Evolutionary conservation across 1,284 basidiomycete species (phyloP).

Genomic region (Neotropicomus parvogracilis): DNA sequence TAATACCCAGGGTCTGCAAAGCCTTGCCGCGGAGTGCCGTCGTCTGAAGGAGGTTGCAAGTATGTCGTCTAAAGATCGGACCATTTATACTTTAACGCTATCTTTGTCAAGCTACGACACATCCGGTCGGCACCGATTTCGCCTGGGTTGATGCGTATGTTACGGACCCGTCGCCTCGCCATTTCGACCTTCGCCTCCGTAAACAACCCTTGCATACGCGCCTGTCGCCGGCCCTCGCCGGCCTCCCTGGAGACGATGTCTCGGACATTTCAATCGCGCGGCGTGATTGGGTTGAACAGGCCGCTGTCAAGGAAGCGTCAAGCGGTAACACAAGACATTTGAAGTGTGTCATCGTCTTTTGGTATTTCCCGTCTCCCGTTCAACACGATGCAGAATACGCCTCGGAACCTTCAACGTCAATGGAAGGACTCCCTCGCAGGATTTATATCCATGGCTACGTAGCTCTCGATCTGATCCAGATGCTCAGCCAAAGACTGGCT

Average conservation of each 20-base stretch:
- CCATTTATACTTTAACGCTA: neutral
- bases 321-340: constrained; percentile 29
- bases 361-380: neutral
- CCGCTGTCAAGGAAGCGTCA: constrained; percentile 37
- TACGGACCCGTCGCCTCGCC: constrained; percentile 28
- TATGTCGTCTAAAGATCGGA: constrained; percentile 12
- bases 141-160: constrained; percentile 21
- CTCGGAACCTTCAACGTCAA: constrained; percentile 80
- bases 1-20: constrained; percentile 18
- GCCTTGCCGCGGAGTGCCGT: constrained; percentile 25
- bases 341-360: constrained; percentile 13
- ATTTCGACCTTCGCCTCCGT: constrained; percentile 51
- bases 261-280: constrained; percentile 54
- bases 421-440: constrained; percentile 66
- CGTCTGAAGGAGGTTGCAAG: constrained; percentile 29
- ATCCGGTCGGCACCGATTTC: constrained; percentile 14
- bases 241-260: constrained; percentile 55
- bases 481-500: constrained; percentile 6
- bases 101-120: constrained; percentile 17
- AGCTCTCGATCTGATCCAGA: constrained; percentile 13
- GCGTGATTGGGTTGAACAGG: constrained; percentile 57
- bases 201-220: constrained; percentile 45
- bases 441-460: constrained; percentile 52
- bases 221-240: constrained; percentile 59
- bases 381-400: constrained; percentile 44